These are phyloP conservation scores for Phialocephala sp. DNA, from an alignment of 2,329 filamentous ascomycete species.

Conservation along the genomic window DNA sequence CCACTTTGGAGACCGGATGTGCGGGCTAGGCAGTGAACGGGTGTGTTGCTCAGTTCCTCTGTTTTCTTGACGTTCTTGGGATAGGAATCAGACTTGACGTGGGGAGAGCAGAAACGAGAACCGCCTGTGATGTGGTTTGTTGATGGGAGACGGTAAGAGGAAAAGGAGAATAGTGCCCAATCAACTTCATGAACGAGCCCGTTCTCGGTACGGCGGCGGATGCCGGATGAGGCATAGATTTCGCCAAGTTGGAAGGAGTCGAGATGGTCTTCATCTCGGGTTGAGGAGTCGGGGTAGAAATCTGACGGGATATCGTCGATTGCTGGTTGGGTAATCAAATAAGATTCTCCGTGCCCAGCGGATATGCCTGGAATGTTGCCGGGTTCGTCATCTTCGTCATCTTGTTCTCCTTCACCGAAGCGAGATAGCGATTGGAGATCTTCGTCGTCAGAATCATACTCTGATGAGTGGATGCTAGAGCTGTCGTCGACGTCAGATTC, in stretches of 20 bases:
- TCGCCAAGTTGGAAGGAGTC: slow-evolving; percentile 81
- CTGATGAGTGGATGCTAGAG: slow-evolving; percentile 14
- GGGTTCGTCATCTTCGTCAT: slow-evolving; percentile 52
- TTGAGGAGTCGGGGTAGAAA: slow-evolving; percentile 77
- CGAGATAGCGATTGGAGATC: slow-evolving; percentile 52
- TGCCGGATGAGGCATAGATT: slow-evolving; percentile 87
- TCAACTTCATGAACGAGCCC: slow-evolving; percentile 89
- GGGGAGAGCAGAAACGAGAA: slow-evolving; percentile 42
- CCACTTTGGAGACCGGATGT: slow-evolving; percentile 85
- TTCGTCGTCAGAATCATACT: slow-evolving; percentile 47
- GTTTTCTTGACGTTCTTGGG: slow-evolving; percentile 65
- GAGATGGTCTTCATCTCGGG: slow-evolving; percentile 79
- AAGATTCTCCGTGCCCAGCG: slow-evolving; percentile 74
- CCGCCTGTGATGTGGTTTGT: slow-evolving; percentile 69
- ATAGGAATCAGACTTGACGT: slow-evolving; percentile 49
- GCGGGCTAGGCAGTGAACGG: slow-evolving; percentile 87
- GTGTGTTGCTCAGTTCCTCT: slow-evolving; percentile 70
- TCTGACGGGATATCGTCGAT: slow-evolving; percentile 85
- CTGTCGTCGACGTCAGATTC: slow-evolving; percentile 51
- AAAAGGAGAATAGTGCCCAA: slow-evolving; percentile 89
- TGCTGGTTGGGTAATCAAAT: slow-evolving; percentile 88
- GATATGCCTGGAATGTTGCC: slow-evolving; percentile 83
- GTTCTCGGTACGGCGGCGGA: slow-evolving; percentile 74
- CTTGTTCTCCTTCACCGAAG: slow-evolving; percentile 45
- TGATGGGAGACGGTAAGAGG: slow-evolving; percentile 70